Percentiles rank a stretch among this genome's conserved stretches.
Evolutionary conservation across 805 yeast species (phyloP).

Genomic region (Candida orba): DNA sequence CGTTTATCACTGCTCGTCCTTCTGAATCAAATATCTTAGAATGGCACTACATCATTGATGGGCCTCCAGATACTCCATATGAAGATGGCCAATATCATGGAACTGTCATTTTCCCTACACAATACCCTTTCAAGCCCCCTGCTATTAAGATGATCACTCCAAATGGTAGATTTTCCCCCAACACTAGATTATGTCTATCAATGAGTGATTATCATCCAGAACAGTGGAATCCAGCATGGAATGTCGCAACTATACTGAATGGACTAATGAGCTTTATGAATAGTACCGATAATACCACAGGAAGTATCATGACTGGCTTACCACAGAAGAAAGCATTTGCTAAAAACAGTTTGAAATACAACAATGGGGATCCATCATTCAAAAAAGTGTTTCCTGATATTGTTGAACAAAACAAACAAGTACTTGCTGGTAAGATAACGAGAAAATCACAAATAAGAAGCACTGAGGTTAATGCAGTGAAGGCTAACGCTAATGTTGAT

Average conservation of each 20-base stretch:
- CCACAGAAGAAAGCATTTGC: slow-evolving; percentile 49
- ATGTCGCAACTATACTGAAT: slow-evolving; percentile 77
- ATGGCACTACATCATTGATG: slow-evolving; percentile 89
- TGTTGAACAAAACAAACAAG: not conserved
- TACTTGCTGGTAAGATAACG: not conserved
- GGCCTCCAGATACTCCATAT: slow-evolving; percentile 87
- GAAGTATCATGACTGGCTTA: slow-evolving; percentile 57
- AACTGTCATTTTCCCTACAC: slow-evolving; percentile 66
- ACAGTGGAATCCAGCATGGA: slow-evolving; percentile 94
- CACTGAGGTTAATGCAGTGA: not conserved
- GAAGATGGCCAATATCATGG: slow-evolving; percentile 86
- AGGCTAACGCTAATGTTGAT: not conserved
- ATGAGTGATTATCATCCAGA: slow-evolving; percentile 94
- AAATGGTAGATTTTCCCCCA: slow-evolving; percentile 74
- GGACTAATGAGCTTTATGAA: slow-evolving; percentile 91
- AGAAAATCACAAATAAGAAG: slow-evolving; percentile 1
- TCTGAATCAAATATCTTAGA: slow-evolving; percentile 77
- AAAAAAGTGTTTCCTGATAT: slow-evolving; percentile 47
- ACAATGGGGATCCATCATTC: slow-evolving; percentile 30
- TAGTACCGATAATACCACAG: slow-evolving; percentile 74
- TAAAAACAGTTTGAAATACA: slow-evolving; percentile 36
- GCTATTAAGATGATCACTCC: slow-evolving; percentile 84
- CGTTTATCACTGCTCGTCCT: slow-evolving; percentile 77
- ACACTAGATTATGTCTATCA: slow-evolving; percentile 70
- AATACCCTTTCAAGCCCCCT: slow-evolving; percentile 88